A percentile compares a stretch with the other conserved stretches of the same genome.
These are phyloP conservation scores for Hibiscus trionum DNA, from an alignment of 345 rosid species.

Conservation along the genomic window DNA sequence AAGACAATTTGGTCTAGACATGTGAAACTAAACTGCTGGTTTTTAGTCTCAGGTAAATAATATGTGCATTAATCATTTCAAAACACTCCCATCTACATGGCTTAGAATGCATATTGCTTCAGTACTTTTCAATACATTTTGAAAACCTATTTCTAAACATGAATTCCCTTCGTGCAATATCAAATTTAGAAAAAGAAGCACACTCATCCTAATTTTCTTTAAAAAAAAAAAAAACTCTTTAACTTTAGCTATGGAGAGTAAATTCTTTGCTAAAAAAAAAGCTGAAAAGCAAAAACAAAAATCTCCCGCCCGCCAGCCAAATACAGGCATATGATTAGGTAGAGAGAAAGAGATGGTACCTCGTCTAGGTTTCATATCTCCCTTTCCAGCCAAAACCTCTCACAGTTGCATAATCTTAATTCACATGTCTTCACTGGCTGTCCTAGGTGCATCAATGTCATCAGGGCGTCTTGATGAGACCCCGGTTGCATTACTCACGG, in stretches of 20 bases:
- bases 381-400: slow-evolving; percentile 1
- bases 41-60: neutral
- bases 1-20: too few species aligned
- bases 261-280: neutral
- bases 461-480: slow-evolving; percentile 3
- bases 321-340: neutral
- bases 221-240: neutral
- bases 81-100: neutral
- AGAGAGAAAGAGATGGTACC: neutral
- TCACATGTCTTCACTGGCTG: neutral
- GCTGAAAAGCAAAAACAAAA: neutral
- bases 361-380: neutral
- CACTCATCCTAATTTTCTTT: neutral
- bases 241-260: too few species aligned
- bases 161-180: too few species aligned
- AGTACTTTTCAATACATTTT: neutral
- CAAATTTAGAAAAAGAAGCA: neutral
- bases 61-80: neutral
- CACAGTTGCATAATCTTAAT: neutral
- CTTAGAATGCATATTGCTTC: neutral
- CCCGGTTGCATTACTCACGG: neutral
- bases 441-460: slow-evolving; percentile 1
- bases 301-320: neutral
- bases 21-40: too few species aligned
- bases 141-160: too few species aligned